Conservation (phyloP, 2,329 filamentous ascomycete species). For the Aspergillus aculeatinus region DNA sequence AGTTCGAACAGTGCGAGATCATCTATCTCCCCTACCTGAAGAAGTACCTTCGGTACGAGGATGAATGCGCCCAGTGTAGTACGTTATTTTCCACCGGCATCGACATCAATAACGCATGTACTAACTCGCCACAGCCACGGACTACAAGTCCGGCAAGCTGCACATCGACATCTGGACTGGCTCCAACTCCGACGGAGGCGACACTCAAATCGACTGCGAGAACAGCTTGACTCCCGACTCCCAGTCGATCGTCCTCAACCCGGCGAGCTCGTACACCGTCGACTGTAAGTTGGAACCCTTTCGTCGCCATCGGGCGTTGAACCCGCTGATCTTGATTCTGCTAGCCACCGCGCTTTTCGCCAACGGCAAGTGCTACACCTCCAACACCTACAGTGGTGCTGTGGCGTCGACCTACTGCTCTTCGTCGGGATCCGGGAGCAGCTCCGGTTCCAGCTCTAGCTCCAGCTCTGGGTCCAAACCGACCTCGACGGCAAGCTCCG, state of each 20-base stretch:
- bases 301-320: not conserved
- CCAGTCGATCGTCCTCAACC: conserved; percentile 2
- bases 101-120: not conserved
- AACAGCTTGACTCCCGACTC: conserved; percentile 7
- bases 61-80: conserved; percentile 15
- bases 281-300: not conserved
- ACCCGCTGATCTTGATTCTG: not conserved
- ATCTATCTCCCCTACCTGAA: conserved; percentile 15
- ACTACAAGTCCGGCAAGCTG: conserved; percentile 6
- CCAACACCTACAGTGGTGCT: conserved; percentile 1
- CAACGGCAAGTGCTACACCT: conserved; percentile 5
- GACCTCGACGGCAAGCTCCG: not conserved
- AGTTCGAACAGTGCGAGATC: conserved; percentile 15
- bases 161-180: conserved; percentile 19
- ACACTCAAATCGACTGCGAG: conserved; percentile 10
- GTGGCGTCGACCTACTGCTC: conserved; percentile 1
- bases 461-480: not conserved
- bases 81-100: not conserved
- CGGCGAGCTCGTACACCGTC: not conserved
- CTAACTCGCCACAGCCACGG: conserved; percentile 1
- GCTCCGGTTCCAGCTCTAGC: not conserved
- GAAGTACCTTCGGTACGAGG: conserved; percentile 16
- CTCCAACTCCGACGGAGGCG: not conserved
- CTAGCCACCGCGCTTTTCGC: conserved; percentile 1
- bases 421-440: not conserved